These are phyloP conservation scores for Chalciporus sp. DNA, from an alignment of 1,284 basidiomycete genomes.

Conservation along the genomic window DNA sequence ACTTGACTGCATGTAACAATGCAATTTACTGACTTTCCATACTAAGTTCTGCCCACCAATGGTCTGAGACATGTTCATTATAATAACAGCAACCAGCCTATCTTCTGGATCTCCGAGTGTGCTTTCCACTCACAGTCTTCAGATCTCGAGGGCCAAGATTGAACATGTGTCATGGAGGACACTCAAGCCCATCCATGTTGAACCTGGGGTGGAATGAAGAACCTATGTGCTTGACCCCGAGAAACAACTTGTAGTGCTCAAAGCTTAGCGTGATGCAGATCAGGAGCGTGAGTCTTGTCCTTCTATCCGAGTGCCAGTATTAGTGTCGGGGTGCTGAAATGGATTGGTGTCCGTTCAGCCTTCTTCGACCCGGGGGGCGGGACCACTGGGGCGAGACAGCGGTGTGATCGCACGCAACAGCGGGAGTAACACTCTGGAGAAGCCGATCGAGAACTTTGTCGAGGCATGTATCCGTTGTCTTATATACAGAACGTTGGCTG, in stretches of 20 bases:
- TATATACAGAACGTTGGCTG: not conserved
- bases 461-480: conserved; percentile 10
- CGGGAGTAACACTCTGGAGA: conserved; percentile 22
- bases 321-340: not conserved
- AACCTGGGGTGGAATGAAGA: conserved; percentile 24
- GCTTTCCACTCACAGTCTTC: conserved; percentile 15
- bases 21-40: too few species aligned
- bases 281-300: conserved; percentile 20
- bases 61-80: not conserved
- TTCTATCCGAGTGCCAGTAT: not conserved
- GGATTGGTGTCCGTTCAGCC: not conserved
- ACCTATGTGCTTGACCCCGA: conserved; percentile 33
- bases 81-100: conserved; percentile 24
- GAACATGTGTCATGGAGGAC: not conserved
- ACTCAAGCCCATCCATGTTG: too few species aligned
- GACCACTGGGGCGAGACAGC: conserved; percentile 22
- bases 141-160: not conserved
- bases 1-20: too few species aligned
- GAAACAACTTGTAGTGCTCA: conserved; percentile 22
- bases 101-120: conserved; percentile 31
- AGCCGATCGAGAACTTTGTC: conserved; percentile 24
- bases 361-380: not conserved
- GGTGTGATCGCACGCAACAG: conserved; percentile 25
- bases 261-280: conserved; percentile 23
- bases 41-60: conserved; percentile 2